Percentiles rank a stretch among this genome's conserved stretches.
Evolutionary conservation across 1,284 basidiomycete genomes (phyloP).

Genomic region (Meripilus lineatus): DNA sequence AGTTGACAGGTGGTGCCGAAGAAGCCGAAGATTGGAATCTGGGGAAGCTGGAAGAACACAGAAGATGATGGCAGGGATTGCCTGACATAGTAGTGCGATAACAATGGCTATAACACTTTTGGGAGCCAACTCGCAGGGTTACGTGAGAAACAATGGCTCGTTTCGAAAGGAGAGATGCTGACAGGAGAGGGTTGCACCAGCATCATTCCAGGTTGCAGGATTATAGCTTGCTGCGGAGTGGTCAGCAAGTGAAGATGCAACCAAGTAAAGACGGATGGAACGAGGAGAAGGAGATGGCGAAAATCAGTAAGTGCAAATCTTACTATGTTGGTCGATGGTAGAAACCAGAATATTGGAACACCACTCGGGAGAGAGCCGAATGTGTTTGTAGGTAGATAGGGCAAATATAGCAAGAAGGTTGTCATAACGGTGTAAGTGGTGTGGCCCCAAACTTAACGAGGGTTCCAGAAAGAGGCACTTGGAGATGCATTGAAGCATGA

Average conservation of each 20-base stretch:
- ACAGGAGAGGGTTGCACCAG: not conserved
- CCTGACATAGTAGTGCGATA: slow-evolving; percentile 4
- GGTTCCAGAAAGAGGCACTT: not conserved
- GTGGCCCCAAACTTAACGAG: not conserved
- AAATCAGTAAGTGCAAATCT: slow-evolving; percentile 1
- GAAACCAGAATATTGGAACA: not conserved
- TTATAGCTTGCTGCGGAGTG: slow-evolving; percentile 2
- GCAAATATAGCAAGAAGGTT: not conserved
- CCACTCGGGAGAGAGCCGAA: slow-evolving; percentile 1
- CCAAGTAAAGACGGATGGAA: slow-evolving; percentile 6
- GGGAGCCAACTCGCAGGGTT: slow-evolving; percentile 7
- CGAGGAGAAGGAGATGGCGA: not conserved
- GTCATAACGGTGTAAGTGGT: slow-evolving; percentile 4
- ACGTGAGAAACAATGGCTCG: slow-evolving; percentile 5
- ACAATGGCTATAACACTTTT: slow-evolving; percentile 7
- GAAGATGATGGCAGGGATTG: slow-evolving; percentile 4
- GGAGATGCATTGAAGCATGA: not conserved
- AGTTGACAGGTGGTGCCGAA: slow-evolving; percentile 2
- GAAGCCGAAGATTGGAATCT: slow-evolving; percentile 2
- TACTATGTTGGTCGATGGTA: slow-evolving; percentile 3
- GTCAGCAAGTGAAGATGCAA: slow-evolving; percentile 5
- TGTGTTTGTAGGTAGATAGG: no score
- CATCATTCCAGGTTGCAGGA: slow-evolving; percentile 1
- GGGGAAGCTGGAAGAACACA: slow-evolving; percentile 5
- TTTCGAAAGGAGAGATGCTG: not conserved